Conservation (phyloP, 2,329 filamentous ascomycete genomes). For the Cryphonectria nitschkei region DNA sequence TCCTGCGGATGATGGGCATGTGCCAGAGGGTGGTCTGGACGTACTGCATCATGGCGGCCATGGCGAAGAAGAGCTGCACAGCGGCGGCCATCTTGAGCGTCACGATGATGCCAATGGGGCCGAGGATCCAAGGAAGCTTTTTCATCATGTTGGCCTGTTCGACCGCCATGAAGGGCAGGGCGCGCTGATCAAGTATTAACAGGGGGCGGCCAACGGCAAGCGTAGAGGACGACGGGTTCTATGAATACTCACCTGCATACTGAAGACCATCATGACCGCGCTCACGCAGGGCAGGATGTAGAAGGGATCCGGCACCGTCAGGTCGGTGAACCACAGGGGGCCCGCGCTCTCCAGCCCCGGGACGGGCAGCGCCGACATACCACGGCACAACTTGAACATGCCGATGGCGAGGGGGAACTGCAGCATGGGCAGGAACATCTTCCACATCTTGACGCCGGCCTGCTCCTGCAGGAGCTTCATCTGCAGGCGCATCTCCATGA, state of each 20-base stretch:
- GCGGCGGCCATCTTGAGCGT: constrained; percentile 52
- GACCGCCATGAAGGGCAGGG: constrained; percentile 39
- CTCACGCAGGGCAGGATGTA: constrained; percentile 72
- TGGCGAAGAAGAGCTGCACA: constrained; percentile 66
- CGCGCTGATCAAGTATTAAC: constrained; percentile 33
- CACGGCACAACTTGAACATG: constrained; percentile 75
- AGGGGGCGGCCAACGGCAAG: background rate
- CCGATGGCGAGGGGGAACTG: constrained; percentile 75
- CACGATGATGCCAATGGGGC: constrained; percentile 43
- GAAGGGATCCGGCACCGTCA: constrained; percentile 77
- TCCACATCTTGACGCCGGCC: constrained; percentile 57
- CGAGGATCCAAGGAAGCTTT: constrained; percentile 41
- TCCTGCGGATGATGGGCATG: constrained; percentile 42
- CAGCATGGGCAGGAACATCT: constrained; percentile 59
- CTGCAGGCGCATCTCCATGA: constrained; percentile 51
- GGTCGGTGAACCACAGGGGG: constrained; percentile 76
- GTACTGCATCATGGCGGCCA: constrained; percentile 42
- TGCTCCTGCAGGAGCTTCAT: constrained; percentile 54
- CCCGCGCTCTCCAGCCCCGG: constrained; percentile 75
- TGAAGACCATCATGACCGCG: constrained; percentile 57
- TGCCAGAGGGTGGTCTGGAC: constrained; percentile 51
- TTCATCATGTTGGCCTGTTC: constrained; percentile 39
- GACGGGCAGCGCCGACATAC: constrained; percentile 78
- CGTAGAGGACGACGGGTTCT: background rate
- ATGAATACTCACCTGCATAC: constrained; percentile 57